Base-by-base conservation (phyloP, 192 early-diverging fungal genomes). In the Allomyces javanicus region DNA sequence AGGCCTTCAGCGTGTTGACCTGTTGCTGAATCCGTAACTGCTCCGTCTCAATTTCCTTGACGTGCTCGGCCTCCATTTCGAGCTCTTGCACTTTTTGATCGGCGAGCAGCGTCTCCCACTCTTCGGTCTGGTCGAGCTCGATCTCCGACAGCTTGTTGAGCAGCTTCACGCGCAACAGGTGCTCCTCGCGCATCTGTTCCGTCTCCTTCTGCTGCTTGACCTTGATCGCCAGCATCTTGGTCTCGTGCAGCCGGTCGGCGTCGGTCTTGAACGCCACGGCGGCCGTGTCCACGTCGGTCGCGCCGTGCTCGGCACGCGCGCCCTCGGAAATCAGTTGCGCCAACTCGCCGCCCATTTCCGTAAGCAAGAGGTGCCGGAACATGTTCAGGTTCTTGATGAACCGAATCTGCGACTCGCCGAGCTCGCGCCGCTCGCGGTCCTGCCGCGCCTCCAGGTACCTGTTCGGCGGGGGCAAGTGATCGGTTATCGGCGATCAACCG, bases 71-170 rank as follows among this genome's bases (percentile, higher is more conserved):
- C 62, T 72, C 71, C 14, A 72, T 62, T 58, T 72, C 71, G 23
- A 72, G 64, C 55, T 72, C 71, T 43, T 72, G 71, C 11, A 72
- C 63, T 44, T 72, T 72, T 44, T 72, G 71, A 14, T 72, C 71
- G 12, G 71, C 67, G 26, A 69, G 25, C 27, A 69, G 24, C 3
- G 63, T 72, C 50, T 72, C 67, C 17, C 22, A 63, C 64, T 68
- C 71, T 17, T 72, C 71, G 1, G 65, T 66, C 40, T 72, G 71
- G 10, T 62, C 71, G 19, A 72, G 58, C 62, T 72, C 71, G 24
- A 72, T 14, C 21, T 72, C 71, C 25, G 65, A 69, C 23, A 72
- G 12, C 44, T 72, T 68, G 14, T 25, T 69, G 21, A 72, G 65
- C 33, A 69, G 71, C 65, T 72, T 72, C 19, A 72, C 62, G 21